Percentiles rank a stretch among this genome's conserved stretches.
Conservation (phyloP, 768 basidiomycete species). For the Rhizopogon roseolus region DNA sequence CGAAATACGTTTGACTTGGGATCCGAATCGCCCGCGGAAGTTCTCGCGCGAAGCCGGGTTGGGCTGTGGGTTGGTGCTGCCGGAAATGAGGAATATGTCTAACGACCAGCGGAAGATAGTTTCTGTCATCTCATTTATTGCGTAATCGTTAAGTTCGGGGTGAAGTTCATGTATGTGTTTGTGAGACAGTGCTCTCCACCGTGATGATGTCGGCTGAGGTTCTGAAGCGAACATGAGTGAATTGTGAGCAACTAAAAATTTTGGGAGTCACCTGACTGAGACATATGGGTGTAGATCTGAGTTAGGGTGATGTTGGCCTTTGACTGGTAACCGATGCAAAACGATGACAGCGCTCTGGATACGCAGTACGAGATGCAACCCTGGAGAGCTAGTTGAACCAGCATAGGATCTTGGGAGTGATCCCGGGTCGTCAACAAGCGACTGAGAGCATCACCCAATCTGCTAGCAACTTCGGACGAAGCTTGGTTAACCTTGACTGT, state of each 20-base stretch:
- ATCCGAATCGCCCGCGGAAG: conserved; percentile 45
- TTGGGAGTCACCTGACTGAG: conserved; percentile 39
- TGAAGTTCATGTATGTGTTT: conserved; percentile 63
- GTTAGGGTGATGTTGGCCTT: conserved; percentile 63
- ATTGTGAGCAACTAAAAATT: neutral
- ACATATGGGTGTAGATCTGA: conserved; percentile 58
- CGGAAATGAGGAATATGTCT: conserved; percentile 63
- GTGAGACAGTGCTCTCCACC: conserved; percentile 75
- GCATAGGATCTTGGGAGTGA: conserved; percentile 69
- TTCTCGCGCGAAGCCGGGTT: conserved; percentile 32
- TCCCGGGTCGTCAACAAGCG: conserved; percentile 59
- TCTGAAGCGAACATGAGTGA: conserved; percentile 35
- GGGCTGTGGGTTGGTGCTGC: conserved; percentile 42
- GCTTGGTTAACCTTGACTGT: conserved; percentile 43
- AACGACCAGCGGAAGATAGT: conserved; percentile 70
- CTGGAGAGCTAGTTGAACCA: conserved; percentile 74
- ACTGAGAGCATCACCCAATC: conserved; percentile 60
- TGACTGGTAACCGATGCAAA: conserved; percentile 71
- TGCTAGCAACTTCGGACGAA: conserved; percentile 54
- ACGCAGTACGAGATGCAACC: conserved; percentile 65
- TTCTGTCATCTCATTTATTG: conserved; percentile 67
- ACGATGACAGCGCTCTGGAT: conserved; percentile 61
- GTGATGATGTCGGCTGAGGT: conserved; percentile 72
- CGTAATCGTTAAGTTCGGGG: conserved; percentile 60
- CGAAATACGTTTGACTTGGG: conserved; percentile 64